Conservation (phyloP, 176 grass and related monocot genomes). For the Leersia perrieri region DNA sequence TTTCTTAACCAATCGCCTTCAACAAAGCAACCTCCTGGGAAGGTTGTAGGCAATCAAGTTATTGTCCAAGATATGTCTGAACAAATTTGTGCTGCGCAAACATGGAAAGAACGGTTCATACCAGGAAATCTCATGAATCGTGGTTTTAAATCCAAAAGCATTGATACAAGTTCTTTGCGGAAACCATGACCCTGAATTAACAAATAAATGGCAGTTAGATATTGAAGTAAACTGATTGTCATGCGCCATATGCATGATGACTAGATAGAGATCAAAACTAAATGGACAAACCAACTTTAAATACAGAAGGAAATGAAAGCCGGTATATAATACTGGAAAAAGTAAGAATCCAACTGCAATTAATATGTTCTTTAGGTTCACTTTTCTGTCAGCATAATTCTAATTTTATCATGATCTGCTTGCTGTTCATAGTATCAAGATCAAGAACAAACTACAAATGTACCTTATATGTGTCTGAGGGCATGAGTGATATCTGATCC, state of each 20-base stretch:
- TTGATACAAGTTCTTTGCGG: constrained; percentile 76
- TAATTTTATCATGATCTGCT: no score
- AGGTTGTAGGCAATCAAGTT: background rate
- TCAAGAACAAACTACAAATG: background rate
- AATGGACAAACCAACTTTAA: no score
- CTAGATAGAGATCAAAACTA: background rate
- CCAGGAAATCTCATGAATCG: constrained; percentile 90
- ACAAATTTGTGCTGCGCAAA: background rate
- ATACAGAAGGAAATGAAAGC: no score
- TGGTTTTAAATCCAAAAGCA: constrained; percentile 84
- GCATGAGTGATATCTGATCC: constrained; percentile 67
- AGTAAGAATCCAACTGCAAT: no score
- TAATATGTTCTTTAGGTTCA: no score
- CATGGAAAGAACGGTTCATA: constrained; percentile 27
- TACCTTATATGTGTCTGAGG: constrained; percentile 59
- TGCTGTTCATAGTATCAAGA: background rate
- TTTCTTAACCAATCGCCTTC: constrained; percentile 92
- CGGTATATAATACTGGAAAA: no score
- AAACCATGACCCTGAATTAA: constrained; percentile 71
- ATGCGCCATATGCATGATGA: background rate
- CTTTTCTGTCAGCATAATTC: no score
- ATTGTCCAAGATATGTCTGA: background rate
- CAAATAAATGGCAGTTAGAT: background rate
- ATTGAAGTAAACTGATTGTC: background rate
- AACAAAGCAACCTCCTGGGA: constrained; percentile 84